A percentile compares a stretch with the other conserved stretches of the same genome.
phyloP scores from a whole-genome alignment of 176 grass and related monocot genomes.

The Melocanna baccifera region DNA sequence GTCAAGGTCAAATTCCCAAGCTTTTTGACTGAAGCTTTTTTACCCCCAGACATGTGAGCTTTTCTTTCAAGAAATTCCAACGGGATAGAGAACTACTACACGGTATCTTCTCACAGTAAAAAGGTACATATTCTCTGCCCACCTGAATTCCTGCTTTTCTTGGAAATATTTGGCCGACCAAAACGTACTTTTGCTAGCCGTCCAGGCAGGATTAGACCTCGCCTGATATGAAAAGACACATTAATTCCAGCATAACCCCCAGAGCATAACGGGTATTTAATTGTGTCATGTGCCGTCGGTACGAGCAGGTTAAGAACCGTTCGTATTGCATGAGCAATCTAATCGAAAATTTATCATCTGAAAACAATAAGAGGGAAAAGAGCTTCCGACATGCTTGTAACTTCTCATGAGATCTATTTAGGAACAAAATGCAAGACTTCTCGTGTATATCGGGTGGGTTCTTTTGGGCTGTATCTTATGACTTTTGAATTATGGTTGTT shows the following conservation, averaged over 20 bases:
- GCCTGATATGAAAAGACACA: not conserved
- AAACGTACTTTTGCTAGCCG: constrained; percentile 17
- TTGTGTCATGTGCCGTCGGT: not conserved
- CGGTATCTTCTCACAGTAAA: constrained; percentile 17
- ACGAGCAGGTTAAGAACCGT: not conserved
- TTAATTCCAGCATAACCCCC: not conserved
- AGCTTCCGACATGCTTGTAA: no score
- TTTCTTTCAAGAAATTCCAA: not conserved
- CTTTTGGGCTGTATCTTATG: no score
- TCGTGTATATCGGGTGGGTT: no score
- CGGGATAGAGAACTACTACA: not conserved
- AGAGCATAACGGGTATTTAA: not conserved
- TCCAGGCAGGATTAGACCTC: not conserved
- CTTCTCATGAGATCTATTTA: no score
- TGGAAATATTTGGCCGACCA: constrained; percentile 23
- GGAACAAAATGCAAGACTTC: no score
- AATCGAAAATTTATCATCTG: not conserved
- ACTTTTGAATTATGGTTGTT: no score
- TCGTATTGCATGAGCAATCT: not conserved
- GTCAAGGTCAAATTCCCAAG: not conserved
- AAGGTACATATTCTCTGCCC: constrained; percentile 32
- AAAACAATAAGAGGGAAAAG: no score
- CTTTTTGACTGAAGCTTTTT: constrained; percentile 44
- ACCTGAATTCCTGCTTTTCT: constrained; percentile 22
- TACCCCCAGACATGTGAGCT: not conserved